Percentiles rank a stretch among this genome's conserved stretches.
Conservation (phyloP, 2,329 filamentous ascomycete genomes). For the Botrytis fragariae region DNA sequence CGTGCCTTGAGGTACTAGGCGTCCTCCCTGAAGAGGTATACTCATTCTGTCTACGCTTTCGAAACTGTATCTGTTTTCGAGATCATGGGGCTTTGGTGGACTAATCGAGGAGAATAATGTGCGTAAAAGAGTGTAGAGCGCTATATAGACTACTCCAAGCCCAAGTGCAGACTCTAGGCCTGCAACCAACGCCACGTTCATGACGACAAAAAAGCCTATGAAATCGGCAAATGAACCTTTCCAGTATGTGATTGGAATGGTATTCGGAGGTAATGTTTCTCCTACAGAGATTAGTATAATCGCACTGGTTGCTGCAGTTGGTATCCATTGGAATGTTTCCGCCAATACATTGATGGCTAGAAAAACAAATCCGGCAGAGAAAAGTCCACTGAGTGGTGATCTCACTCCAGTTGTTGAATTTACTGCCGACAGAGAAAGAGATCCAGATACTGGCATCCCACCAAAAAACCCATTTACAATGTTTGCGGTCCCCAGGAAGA, state of each 20-base stretch:
- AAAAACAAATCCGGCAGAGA: conserved; percentile 61
- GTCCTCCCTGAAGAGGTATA: background rate
- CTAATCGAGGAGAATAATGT: background rate
- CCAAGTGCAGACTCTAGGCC: background rate
- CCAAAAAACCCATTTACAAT: conserved; percentile 65
- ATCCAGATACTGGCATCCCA: conserved; percentile 61
- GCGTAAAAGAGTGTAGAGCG: conserved; percentile 6
- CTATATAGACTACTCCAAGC: conserved; percentile 1
- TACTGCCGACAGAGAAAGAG: conserved; percentile 66
- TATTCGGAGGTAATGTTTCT: background rate
- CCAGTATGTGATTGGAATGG: background rate
- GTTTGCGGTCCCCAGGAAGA: conserved; percentile 61
- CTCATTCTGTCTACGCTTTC: background rate
- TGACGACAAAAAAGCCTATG: conserved; percentile 43
- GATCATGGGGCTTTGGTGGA: background rate
- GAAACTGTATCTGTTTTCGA: conserved; percentile 2
- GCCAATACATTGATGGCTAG: conserved; percentile 61
- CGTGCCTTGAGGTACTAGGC: background rate
- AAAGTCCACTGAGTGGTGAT: conserved; percentile 57
- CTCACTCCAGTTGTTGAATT: conserved; percentile 63
- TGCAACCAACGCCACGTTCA: background rate
- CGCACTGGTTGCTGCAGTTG: conserved; percentile 61
- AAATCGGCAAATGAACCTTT: conserved; percentile 63
- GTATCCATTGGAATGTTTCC: conserved; percentile 64
- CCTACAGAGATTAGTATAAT: conserved; percentile 48